Conservation (phyloP, 768 basidiomycete species). For the Russula vinacea region DNA sequence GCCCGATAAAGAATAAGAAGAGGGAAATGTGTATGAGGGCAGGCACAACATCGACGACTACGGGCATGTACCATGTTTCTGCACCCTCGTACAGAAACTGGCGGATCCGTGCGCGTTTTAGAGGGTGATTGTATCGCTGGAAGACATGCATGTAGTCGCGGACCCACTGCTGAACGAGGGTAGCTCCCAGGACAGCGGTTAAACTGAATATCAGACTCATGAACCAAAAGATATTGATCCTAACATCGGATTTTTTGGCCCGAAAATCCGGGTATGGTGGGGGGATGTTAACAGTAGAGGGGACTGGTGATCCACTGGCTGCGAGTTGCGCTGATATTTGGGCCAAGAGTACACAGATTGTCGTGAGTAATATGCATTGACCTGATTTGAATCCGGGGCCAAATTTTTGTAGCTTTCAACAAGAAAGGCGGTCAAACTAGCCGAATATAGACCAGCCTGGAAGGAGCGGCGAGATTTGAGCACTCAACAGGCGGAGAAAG, state of each 20-base stretch:
- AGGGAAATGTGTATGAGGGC: slow-evolving; percentile 50
- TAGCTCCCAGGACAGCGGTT: slow-evolving; percentile 43
- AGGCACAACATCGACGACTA: slow-evolving; percentile 45
- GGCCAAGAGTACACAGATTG: slow-evolving; percentile 17
- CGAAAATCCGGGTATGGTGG: slow-evolving; percentile 16
- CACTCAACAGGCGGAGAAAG: background rate
- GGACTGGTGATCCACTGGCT: slow-evolving; percentile 12
- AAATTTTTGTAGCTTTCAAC: slow-evolving; percentile 21
- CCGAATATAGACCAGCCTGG: slow-evolving; percentile 24
- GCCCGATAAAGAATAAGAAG: slow-evolving; percentile 49
- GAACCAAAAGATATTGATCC: slow-evolving; percentile 46
- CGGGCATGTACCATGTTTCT: slow-evolving; percentile 41
- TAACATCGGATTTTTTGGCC: slow-evolving; percentile 36
- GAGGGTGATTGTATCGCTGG: slow-evolving; percentile 31
- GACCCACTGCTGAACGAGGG: slow-evolving; percentile 39
- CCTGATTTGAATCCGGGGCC: slow-evolving; percentile 1
- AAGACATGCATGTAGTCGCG: background rate
- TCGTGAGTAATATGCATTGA: background rate
- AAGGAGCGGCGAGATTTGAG: background rate
- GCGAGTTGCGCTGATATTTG: slow-evolving; percentile 25
- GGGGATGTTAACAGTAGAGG: background rate
- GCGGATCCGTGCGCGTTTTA: slow-evolving; percentile 42
- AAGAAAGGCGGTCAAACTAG: slow-evolving; percentile 24
- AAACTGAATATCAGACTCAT: slow-evolving; percentile 39
- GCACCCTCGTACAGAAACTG: slow-evolving; percentile 42